phyloP scores from a whole-genome alignment of 140 eudicot species.

The Erigeron philadelphicus region DNA sequence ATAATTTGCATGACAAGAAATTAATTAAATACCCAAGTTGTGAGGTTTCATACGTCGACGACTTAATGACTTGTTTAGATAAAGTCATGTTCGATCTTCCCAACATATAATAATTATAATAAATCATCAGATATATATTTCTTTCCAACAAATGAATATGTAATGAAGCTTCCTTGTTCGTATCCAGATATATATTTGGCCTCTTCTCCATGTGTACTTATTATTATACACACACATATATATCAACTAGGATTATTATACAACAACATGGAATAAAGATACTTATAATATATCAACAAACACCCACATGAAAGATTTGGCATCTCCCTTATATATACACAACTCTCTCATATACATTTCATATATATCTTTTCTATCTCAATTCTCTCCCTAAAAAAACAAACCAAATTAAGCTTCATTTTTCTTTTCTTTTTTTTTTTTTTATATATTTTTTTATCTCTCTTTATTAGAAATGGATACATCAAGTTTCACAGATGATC shows the following conservation, averaged over 20 bases:
- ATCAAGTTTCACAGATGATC: constrained; percentile 48
- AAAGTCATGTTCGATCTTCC: too few relatives aligned
- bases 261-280: constrained; percentile 33
- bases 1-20: too few relatives aligned
- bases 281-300: constrained; percentile 15
- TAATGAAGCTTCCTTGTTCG: constrained; percentile 41
- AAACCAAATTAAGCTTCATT: neutral
- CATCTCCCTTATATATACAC: constrained; percentile 32
- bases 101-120: too few relatives aligned
- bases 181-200: constrained; percentile 18
- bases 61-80: too few relatives aligned
- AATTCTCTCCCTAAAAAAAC: constrained; percentile 26
- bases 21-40: too few relatives aligned
- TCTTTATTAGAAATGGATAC: constrained; percentile 39
- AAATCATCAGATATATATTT: too few relatives aligned
- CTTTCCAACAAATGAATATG: constrained; percentile 17
- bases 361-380: constrained; percentile 16
- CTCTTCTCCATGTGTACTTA: constrained; percentile 15
- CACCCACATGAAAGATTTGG: constrained; percentile 25
- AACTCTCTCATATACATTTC: constrained; percentile 20
- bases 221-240: constrained; percentile 12
- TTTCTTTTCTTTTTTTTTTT: neutral
- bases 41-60: too few relatives aligned
- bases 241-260: constrained; percentile 33
- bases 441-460: too few relatives aligned